phyloP scores from a whole-genome alignment of 306 rosid species.

The Vigna hirtella region DNA sequence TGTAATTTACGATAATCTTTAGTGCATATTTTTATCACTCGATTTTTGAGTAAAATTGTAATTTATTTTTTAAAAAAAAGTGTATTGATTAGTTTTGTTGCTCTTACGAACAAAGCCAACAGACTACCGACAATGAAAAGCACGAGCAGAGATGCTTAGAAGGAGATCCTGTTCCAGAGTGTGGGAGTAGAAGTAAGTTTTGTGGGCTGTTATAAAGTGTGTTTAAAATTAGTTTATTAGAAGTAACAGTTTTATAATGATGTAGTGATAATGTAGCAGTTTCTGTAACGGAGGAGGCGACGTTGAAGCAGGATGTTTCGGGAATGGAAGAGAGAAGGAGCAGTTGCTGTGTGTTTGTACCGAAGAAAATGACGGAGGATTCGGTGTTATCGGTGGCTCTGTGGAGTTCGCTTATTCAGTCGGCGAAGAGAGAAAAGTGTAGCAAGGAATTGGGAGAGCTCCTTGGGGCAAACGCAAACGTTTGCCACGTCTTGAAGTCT shows the following conservation, averaged over 20 bases:
- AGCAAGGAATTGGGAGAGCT: slow-evolving; percentile 48
- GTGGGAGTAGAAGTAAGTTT: slow-evolving; percentile 29
- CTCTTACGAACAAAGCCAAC: slow-evolving; percentile 64
- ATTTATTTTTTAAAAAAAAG: no score
- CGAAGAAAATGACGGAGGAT: slow-evolving; percentile 61
- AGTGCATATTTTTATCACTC: no score
- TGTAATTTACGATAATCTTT: not conserved
- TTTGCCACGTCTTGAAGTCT: slow-evolving; percentile 56
- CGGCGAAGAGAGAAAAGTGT: slow-evolving; percentile 46
- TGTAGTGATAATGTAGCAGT: slow-evolving; percentile 14
- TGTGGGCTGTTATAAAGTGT: not conserved
- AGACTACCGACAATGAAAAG: slow-evolving; percentile 54
- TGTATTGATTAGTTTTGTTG: slow-evolving; percentile 43
- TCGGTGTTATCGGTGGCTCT: slow-evolving; percentile 64
- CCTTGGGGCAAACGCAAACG: slow-evolving; percentile 47
- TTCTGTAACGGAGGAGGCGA: slow-evolving; percentile 39
- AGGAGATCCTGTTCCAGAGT: slow-evolving; percentile 31
- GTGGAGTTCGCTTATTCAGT: slow-evolving; percentile 56
- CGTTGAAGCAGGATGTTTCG: slow-evolving; percentile 42
- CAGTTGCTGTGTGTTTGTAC: slow-evolving; percentile 41
- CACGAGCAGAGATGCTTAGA: slow-evolving; percentile 45
- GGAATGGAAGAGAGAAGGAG: slow-evolving; percentile 39
- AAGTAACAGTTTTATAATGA: not conserved
- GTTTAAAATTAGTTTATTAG: not conserved
- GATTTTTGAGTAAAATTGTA: no score